These are phyloP conservation scores for Lepidium aucheri DNA, from an alignment of 345 rosid species.

Conservation along the genomic window DNA sequence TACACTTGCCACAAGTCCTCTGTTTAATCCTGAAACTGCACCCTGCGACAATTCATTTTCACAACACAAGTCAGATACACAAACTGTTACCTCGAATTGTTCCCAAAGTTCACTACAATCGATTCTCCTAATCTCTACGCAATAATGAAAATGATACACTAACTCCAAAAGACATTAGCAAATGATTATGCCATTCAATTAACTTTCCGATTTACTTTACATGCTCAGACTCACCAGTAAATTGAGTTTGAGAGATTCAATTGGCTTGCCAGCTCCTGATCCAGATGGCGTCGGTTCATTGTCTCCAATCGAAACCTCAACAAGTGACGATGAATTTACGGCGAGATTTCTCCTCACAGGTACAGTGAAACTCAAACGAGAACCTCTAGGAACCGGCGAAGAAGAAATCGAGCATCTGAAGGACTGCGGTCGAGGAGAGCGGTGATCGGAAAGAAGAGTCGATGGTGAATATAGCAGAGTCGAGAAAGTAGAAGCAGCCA, in stretches of 20 bases:
- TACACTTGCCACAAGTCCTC: conserved; percentile 69
- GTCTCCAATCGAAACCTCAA: conserved; percentile 36
- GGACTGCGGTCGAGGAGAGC: not conserved
- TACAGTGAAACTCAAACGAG: not conserved
- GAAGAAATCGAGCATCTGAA: not conserved
- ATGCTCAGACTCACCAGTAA: conserved; percentile 39
- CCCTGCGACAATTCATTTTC: conserved; percentile 36
- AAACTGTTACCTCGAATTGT: not conserved
- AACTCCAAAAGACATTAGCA: not conserved
- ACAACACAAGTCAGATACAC: not conserved
- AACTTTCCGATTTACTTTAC: no score
- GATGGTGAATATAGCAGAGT: conserved; percentile 2
- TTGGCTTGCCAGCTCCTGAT: conserved; percentile 4
- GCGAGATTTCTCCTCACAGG: conserved; percentile 17
- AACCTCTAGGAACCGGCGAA: not conserved
- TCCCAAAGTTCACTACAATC: not conserved
- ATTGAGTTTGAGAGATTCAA: conserved; percentile 44
- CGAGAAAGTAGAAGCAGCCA: conserved; percentile 16
- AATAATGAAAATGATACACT: no score
- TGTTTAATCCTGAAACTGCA: conserved; percentile 73
- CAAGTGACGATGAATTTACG: conserved; percentile 37
- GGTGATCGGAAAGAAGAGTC: conserved; percentile 5
- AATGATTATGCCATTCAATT: no score
- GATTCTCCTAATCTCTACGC: no score
- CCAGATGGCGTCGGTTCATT: conserved; percentile 35